Evolutionary conservation across 345 rosid genomes (phyloP).

Genomic region (Ceriops decandra): DNA sequence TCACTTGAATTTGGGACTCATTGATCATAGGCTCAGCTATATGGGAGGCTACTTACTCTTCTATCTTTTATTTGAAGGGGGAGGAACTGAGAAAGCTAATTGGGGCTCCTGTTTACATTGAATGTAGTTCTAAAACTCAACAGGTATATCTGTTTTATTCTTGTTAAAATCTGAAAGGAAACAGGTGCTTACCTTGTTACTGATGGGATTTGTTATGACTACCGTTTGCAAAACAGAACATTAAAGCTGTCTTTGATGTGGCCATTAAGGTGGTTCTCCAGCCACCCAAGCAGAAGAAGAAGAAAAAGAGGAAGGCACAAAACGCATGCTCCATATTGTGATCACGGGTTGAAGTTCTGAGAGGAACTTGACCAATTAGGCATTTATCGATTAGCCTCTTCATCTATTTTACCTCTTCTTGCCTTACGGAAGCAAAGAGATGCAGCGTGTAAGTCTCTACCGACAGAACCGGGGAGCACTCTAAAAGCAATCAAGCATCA

Average conservation of each 20-base stretch:
- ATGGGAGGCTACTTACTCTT: not conserved
- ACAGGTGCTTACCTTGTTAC: not conserved
- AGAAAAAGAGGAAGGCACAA: constrained; percentile 39
- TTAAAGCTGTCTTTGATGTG: constrained; percentile 51
- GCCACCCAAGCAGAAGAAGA: constrained; percentile 52
- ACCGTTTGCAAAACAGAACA: constrained; percentile 35
- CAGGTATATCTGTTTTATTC: constrained; percentile 41
- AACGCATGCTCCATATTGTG: constrained; percentile 48
- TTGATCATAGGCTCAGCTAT: not conserved
- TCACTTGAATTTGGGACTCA: not conserved
- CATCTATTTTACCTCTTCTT: constrained; percentile 10
- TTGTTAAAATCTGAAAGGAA: not conserved
- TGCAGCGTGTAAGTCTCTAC: constrained; percentile 35
- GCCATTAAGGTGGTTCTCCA: constrained; percentile 57
- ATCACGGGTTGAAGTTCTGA: constrained; percentile 8
- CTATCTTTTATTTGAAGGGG: constrained; percentile 37
- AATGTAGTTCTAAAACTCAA: constrained; percentile 86
- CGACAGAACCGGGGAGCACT: constrained; percentile 36
- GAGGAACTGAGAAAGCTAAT: constrained; percentile 73
- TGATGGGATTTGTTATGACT: constrained; percentile 6
- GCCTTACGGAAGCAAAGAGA: constrained; percentile 23
- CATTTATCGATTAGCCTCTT: constrained; percentile 15
- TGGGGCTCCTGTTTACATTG: constrained; percentile 74
- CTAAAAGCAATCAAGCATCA: constrained; percentile 17
- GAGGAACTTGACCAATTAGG: constrained; percentile 20